These are phyloP conservation scores for Aureobasidium pullulans DNA, from an alignment of 2,329 filamentous ascomycete genomes.

Conservation along the genomic window DNA sequence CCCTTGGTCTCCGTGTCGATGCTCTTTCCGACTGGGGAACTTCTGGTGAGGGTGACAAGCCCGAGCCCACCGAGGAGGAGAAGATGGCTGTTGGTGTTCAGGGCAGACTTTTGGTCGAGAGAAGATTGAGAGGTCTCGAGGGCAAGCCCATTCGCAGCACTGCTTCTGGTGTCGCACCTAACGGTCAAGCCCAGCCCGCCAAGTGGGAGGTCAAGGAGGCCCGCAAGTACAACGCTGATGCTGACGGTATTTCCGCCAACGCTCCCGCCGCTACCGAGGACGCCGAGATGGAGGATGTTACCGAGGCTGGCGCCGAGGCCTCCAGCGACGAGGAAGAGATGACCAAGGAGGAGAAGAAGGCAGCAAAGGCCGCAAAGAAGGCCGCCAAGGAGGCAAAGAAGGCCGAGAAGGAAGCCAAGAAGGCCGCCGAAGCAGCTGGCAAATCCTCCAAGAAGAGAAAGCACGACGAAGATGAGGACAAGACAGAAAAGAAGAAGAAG, in stretches of 20 bases:
- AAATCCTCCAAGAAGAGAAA: constrained; percentile 16
- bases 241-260: constrained; percentile 71
- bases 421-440: constrained; percentile 15
- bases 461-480: constrained; percentile 15
- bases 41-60: constrained; percentile 55
- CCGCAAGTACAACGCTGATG: constrained; percentile 89
- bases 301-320: constrained; percentile 10
- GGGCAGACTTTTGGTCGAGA: constrained; percentile 66
- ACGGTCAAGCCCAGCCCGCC: constrained; percentile 57
- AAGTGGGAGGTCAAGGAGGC: constrained; percentile 92
- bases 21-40: constrained; percentile 71
- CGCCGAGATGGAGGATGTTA: constrained; percentile 28
- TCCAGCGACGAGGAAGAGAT: constrained; percentile 14
- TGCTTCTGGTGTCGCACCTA: constrained; percentile 66
- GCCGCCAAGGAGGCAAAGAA: constrained; percentile 16
- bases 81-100: constrained; percentile 71
- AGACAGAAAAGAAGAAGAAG: constrained; percentile 19
- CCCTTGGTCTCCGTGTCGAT: constrained; percentile 87
- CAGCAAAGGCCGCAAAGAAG: constrained; percentile 17
- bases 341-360: constrained; percentile 16
- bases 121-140: constrained; percentile 69
- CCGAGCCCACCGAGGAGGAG: constrained; percentile 74
- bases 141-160: constrained; percentile 80
- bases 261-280: constrained; percentile 53
- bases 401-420: constrained; percentile 18